phyloP scores from a whole-genome alignment of 106 monocot genomes.

The Agapanthus africanus region DNA sequence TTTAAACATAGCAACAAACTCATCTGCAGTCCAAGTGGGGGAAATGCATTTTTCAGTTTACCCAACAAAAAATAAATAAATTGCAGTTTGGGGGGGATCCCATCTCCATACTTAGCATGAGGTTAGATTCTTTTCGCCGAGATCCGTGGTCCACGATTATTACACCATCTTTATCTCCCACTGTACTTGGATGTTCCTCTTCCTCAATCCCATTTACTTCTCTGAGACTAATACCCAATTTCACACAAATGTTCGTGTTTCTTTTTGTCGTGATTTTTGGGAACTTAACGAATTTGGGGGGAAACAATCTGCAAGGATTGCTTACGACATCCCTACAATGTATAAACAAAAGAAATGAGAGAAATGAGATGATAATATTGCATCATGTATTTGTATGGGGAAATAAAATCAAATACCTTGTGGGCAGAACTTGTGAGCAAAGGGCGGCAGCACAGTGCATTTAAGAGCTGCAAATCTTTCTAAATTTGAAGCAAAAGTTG shows the following conservation, averaged over 20 bases:
- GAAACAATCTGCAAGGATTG: slow-evolving; percentile 9
- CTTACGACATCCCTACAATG: not conserved
- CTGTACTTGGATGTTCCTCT: slow-evolving; percentile 13
- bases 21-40: slow-evolving; percentile 47
- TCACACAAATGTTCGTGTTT: slow-evolving; percentile 16
- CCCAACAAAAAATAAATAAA: not conserved
- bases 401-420: not conserved
- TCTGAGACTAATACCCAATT: slow-evolving; percentile 26
- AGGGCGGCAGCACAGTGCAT: not conserved
- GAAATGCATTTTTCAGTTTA: not conserved
- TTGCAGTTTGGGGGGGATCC: too few species aligned
- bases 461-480: too few species aligned
- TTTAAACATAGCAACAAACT: slow-evolving; percentile 88
- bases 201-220: slow-evolving; percentile 9
- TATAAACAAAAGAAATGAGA: too few species aligned
- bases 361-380: not conserved
- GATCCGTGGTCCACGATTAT: slow-evolving; percentile 96
- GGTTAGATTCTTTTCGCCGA: slow-evolving; percentile 80
- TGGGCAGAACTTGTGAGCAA: not conserved
- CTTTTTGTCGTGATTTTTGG: slow-evolving; percentile 14
- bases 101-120: slow-evolving; percentile 72
- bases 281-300: slow-evolving; percentile 27
- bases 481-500: too few species aligned
- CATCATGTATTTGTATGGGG: too few species aligned
- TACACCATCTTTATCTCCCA: slow-evolving; percentile 54